Base-by-base conservation (phyloP, 2,329 filamentous ascomycete genomes). In the Akanthomyces dipterigenus region DNA sequence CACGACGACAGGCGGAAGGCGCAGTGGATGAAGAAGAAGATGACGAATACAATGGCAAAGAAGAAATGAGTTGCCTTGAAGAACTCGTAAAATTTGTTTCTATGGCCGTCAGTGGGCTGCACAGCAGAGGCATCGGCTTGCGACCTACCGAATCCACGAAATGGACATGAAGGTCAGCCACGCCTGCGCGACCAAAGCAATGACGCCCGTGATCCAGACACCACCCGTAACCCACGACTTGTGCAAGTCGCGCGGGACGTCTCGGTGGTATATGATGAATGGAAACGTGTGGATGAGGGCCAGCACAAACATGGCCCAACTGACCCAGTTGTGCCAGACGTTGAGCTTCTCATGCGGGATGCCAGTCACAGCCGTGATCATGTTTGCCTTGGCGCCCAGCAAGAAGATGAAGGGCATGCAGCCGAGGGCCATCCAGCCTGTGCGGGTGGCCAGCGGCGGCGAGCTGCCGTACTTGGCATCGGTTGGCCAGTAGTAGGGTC, bases 1-100 rank as follows among this genome's bases (percentile, higher is more conserved):
- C 80, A 85, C 2, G 82, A 83, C 1, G 79, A 77, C 14, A 86
- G 72, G 0, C 73, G 76, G 68, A 78, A 80, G 67, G 82, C 78
- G 67, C 83, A 86, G 70, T 87, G 84, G 56, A 84, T 75, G 71
- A 87, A 86, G 70, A 87, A 81, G 67, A 84, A 83, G 9, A 86
- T 55, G 20, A 85, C 71, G 65, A 86, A 87, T 1, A 84, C 65
- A 3, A 82, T 64, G 0, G 79, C 82, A 3, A 78, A 77, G 22
- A 82, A 61, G 63, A 81, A 77, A 66, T 87, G 84, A 0, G 80
- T 78, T 3, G 75, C 75, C 65, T 86, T 86, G 78, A 87, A 87
- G 66, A 84, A 82, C 64, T 87, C 84, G 67, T 87, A 86, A 64
- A 73, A 80, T 0, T 78, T 75, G 57, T 80, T 79, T 5, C 82